phyloP scores from a whole-genome alignment of 129 eudicot species.

The Oenanthe sinensis region DNA sequence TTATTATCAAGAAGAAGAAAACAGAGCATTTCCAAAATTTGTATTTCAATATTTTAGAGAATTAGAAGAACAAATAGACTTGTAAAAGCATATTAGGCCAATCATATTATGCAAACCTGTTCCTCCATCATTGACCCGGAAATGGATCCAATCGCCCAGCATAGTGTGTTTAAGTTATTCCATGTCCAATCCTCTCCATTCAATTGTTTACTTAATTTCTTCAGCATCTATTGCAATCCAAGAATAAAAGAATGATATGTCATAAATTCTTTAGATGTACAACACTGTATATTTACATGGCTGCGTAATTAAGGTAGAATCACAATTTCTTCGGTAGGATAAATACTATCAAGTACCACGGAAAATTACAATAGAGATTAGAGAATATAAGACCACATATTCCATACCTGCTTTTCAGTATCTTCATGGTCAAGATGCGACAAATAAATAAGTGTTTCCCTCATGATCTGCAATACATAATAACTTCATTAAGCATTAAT shows the following conservation, averaged over 20 bases:
- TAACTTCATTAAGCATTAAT: slow-evolving; percentile 11
- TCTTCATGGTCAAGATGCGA: slow-evolving; percentile 98
- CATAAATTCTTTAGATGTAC: not conserved
- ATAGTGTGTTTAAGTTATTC: slow-evolving; percentile 94
- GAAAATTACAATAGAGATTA: not conserved
- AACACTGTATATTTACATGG: not conserved
- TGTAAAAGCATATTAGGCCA: not conserved
- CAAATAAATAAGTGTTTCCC: slow-evolving; percentile 87
- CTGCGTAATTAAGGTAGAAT: not conserved
- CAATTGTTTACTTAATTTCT: slow-evolving; percentile 68
- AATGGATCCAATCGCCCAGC: slow-evolving; percentile 99
- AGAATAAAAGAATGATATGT: not conserved
- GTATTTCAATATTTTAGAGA: not conserved
- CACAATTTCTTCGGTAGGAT: not conserved
- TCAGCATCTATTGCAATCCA: slow-evolving; percentile 63
- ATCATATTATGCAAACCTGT: slow-evolving; percentile 41
- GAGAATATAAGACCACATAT: not conserved
- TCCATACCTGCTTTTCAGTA: slow-evolving; percentile 89
- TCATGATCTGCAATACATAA: slow-evolving; percentile 73
- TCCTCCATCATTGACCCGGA: slow-evolving; percentile 99
- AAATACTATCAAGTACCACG: not conserved
- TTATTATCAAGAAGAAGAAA: not conserved
- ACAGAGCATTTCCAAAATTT: not conserved
- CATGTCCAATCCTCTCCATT: slow-evolving; percentile 99
- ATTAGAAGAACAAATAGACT: not conserved